Base-by-base conservation (phyloP, 129 eudicot genomes). In the Apium graveolens region DNA sequence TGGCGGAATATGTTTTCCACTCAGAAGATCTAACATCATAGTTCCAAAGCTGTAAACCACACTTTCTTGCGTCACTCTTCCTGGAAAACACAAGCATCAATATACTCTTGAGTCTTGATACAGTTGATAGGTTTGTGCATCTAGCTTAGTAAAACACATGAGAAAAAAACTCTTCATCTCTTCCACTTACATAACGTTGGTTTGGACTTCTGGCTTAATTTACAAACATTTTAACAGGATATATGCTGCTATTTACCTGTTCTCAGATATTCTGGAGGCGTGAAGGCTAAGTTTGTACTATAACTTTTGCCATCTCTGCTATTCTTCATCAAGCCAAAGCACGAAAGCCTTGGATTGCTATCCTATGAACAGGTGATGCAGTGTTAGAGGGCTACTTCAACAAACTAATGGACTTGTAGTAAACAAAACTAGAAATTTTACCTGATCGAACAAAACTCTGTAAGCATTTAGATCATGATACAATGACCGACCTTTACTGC, bases 281-380 rank as follows among this genome's bases (percentile, higher is more conserved):
- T 94, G 83, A 89, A 94, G 65, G 98, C 98, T 65, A 94, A 85
- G 85, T 94, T 93, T 31, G 97, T 93, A 77, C 98, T 93, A 80
- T 93, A 93, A 84, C 98, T 93, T 80, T 93, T 93, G 32, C 98
- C 98, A 84, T 93, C 98, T 85, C 98, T 84, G 75, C 98, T 94
- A 75, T 94, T 94, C 88, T 94, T 94, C 98, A 94, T 91, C 62
- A 94, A 80, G 69, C 98, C 98, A 87, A 91, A 94, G 82, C 98
- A 93, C 48, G 98, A 93, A 75, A 93, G 93, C 87, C 97, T 87
- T n/a, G 97, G 98, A 85, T 93, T 89, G 21, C 92, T 92, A 80
- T 89, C 93, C 98, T 93, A 86, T 20, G 66, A 35, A 78, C 69
- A 48, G 73, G 45, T 21, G 81, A 69, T 51, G 44, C 76, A 81